Evolutionary conservation across 2,329 filamentous ascomycete genomes (phyloP).

Genomic region (Albophoma yamanashiensis): DNA sequence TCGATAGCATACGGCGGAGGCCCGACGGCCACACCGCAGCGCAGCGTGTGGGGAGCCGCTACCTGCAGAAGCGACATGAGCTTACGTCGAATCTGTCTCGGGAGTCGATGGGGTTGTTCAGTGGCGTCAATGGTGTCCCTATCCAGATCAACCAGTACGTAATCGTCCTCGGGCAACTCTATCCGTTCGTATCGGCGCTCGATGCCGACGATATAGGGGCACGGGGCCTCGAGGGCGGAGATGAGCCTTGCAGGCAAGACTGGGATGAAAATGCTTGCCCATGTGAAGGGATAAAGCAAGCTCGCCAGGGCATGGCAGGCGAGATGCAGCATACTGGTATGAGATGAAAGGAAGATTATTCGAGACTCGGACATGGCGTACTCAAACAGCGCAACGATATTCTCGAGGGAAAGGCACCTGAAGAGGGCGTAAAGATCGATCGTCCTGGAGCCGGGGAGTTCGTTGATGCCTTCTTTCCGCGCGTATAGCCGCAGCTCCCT

Average conservation of each 20-base stretch:
- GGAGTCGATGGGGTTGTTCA: constrained; percentile 63
- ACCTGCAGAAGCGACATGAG: constrained; percentile 78
- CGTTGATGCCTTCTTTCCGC: constrained; percentile 84
- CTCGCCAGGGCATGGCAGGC: constrained; percentile 80
- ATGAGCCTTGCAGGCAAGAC: constrained; percentile 79
- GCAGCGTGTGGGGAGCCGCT: constrained; percentile 80
- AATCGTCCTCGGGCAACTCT: constrained; percentile 87
- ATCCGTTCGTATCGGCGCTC: constrained; percentile 83
- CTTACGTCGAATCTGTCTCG: constrained; percentile 83
- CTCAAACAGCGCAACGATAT: constrained; percentile 87
- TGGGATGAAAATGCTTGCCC: constrained; percentile 91
- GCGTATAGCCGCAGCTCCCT: constrained; percentile 87
- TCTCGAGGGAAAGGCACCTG: constrained; percentile 77
- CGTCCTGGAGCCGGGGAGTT: constrained; percentile 82
- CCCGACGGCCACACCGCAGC: constrained; percentile 76
- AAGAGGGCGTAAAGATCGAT: constrained; percentile 92
- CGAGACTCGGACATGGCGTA: constrained; percentile 87
- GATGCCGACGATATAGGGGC: constrained; percentile 93
- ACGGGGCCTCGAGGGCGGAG: constrained; percentile 86
- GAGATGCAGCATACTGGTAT: constrained; percentile 91
- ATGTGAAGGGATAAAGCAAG: constrained; percentile 81
- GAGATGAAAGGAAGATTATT: constrained; percentile 91
- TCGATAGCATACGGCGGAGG: constrained; percentile 90
- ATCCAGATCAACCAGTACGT: constrained; percentile 88
- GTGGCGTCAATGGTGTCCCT: constrained; percentile 84